Base-by-base conservation (phyloP, 169 alveolate genomes). In the Plasmodium fragile region DNA sequence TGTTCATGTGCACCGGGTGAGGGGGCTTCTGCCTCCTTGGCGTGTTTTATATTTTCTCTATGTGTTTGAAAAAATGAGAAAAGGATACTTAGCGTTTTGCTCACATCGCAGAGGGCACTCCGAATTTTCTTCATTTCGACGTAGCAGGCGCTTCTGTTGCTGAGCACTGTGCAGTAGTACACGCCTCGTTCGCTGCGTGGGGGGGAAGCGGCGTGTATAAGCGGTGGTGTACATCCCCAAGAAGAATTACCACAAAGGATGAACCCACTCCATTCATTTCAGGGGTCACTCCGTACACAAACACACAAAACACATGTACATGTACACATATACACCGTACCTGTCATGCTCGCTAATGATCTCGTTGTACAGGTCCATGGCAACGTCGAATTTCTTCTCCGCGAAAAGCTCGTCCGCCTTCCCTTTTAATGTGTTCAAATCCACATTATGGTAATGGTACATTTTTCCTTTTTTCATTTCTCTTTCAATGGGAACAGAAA, bases 71-170 rank as follows among this genome's bases (percentile, higher is more conserved):
- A 75, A 53, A 84, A 84, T 18, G 83, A 18, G 5, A 73, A 36
- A 13, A 84, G 65, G 6, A 84, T 73, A 52, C 55, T 73, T 4
- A 84, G 16, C 43, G 93, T 34, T 13, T 28, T 49, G 55, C 79
- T 36, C 39, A 84, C 79, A 49, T 84, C 93, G 28, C 93, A 84
- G 36, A 84, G 81, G 43, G 93, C 53, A 30, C 93, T 84, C 41
- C 73, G 41, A 3, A 49, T 52, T 16, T 84, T 84, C 52, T 84
- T 84, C 93, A 84, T 55, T 84, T 73, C 83, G 16, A 84, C 30
- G 43, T 72, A 28, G 41, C 93, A 84, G 49, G 83, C 93, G 65
- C 93, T 84, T 45, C 83, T 72, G 81, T 84, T 84, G 43, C 83
- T 84, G 18, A 84, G 77, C 34, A 73, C 70, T 16, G 93, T 73